Conservation (phyloP, 2,329 filamentous ascomycete species). For the Epichloe bromicola region DNA sequence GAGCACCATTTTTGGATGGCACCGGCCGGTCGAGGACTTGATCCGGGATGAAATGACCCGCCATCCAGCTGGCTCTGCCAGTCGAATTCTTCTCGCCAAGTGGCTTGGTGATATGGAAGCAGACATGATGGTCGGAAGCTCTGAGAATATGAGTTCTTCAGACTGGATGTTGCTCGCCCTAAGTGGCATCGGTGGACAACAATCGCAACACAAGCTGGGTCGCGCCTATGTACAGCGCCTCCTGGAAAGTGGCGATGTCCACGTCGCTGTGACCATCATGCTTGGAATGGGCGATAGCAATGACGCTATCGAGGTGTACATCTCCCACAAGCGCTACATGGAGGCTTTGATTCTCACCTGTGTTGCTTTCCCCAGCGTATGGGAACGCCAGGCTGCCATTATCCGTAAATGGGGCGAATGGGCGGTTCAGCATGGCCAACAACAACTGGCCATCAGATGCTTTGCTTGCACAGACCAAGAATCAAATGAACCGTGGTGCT, state of each 20-base stretch:
- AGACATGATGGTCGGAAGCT: conserved; percentile 67
- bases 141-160: conserved; percentile 78
- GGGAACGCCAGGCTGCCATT: conserved; percentile 80
- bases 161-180: conserved; percentile 96
- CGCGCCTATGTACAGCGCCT: conserved; percentile 84
- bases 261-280: conserved; percentile 85
- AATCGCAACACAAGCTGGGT: conserved; percentile 79
- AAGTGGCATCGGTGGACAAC: conserved; percentile 64
- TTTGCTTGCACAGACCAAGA: conserved; percentile 86
- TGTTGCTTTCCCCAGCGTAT: conserved; percentile 69
- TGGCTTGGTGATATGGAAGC: conserved; percentile 82
- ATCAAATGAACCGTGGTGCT: conserved; percentile 76
- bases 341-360: conserved; percentile 85
- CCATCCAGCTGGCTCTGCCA: conserved; percentile 60
- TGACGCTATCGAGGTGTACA: conserved; percentile 91
- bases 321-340: conserved; percentile 83
- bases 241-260: conserved; percentile 78
- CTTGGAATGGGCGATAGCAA: conserved; percentile 85
- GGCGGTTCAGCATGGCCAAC: conserved; percentile 74
- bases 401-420: conserved; percentile 92
- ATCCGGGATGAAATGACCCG: conserved; percentile 73
- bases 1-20: conserved; percentile 88
- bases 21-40: conserved; percentile 66
- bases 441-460: conserved; percentile 81
- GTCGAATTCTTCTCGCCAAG: conserved; percentile 71